Conservation (phyloP, 345 rosid species). For the Eucalyptus regnans region DNA sequence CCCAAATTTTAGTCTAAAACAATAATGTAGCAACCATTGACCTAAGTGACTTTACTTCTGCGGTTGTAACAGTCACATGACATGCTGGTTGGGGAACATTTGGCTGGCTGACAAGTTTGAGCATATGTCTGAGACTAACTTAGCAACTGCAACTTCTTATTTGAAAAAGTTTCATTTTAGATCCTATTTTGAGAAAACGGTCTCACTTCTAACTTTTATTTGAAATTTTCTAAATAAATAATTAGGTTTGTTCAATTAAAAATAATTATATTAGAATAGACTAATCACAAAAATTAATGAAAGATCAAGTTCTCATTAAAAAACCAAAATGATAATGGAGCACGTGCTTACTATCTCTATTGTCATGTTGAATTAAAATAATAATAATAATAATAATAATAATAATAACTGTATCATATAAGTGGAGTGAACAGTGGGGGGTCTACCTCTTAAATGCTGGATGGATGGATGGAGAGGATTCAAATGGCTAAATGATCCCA, state of each 20-base stretch:
- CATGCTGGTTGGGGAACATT: not conserved
- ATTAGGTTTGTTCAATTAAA: not conserved
- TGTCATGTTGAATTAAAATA: not conserved
- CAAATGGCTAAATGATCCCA: not conserved
- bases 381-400: not conserved
- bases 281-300: not conserved
- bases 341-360: not conserved
- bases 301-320: not conserved
- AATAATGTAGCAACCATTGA: not conserved
- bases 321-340: not conserved
- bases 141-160: not conserved
- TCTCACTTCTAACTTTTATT: not conserved
- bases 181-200: fast-evolving
- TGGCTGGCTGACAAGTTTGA: not conserved
- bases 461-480: not conserved
- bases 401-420: not conserved
- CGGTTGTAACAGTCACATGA: fast-evolving
- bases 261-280: not conserved
- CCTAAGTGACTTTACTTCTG: not conserved
- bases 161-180: not conserved
- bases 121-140: not conserved
- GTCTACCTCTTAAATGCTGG: not conserved
- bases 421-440: not conserved
- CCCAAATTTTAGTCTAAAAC: not conserved
- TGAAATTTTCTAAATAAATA: not conserved